Conservation (phyloP, 1,284 basidiomycete genomes). For the Thecaphora thlaspeos region DNA sequence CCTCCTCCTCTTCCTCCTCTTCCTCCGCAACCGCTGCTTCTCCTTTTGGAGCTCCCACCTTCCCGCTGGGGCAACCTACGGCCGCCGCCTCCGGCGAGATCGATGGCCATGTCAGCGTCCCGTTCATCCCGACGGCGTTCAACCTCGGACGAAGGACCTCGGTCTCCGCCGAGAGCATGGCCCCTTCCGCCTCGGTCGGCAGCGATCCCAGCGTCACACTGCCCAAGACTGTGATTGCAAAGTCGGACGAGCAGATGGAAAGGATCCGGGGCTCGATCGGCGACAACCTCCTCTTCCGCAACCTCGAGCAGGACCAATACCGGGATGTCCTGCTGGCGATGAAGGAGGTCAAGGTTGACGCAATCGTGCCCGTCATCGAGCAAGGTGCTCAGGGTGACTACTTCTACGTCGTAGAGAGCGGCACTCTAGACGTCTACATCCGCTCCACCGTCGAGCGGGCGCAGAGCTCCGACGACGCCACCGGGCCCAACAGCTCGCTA, state of each 20-base stretch:
- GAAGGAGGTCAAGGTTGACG: slow-evolving; percentile 76
- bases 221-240: slow-evolving; percentile 62
- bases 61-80: slow-evolving; percentile 4
- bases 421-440: slow-evolving; percentile 83
- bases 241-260: slow-evolving; percentile 78
- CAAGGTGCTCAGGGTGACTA: slow-evolving; percentile 96
- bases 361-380: slow-evolving; percentile 83
- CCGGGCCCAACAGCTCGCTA: slow-evolving; percentile 14
- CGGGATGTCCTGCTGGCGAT: slow-evolving; percentile 89
- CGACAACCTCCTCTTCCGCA: slow-evolving; percentile 90
- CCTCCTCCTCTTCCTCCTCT: neutral
- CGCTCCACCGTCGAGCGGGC: slow-evolving; percentile 41
- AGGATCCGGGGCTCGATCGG: slow-evolving; percentile 84
- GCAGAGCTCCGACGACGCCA: slow-evolving; percentile 34
- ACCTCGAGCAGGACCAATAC: slow-evolving; percentile 94
- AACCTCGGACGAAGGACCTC: slow-evolving; percentile 88
- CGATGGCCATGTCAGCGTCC: neutral
- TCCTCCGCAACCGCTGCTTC: neutral
- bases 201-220: slow-evolving; percentile 13
- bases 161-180: slow-evolving; percentile 94
- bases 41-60: slow-evolving; percentile 5
- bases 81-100: neutral
- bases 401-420: slow-evolving; percentile 95
- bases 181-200: slow-evolving; percentile 61
- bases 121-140: slow-evolving; percentile 62